Evolutionary conservation across 345 rosid species (phyloP), one percentile per base, ranked within the genome.

Genomic region (Cardamine occulta): DNA sequence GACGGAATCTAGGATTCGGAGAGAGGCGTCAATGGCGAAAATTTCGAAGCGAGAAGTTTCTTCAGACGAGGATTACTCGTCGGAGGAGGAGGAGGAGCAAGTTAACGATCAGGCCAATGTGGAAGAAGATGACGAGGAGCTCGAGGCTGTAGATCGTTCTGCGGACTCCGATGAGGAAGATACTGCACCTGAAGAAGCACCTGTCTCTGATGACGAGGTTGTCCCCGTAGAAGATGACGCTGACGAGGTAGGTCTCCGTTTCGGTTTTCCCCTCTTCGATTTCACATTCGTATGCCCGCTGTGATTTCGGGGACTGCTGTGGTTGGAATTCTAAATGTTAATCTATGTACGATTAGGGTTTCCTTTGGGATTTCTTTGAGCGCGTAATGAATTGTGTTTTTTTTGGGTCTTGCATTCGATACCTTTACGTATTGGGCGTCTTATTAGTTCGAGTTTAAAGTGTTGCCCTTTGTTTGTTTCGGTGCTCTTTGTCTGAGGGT

Each of bases 91-190:
- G 31, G 89, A 84, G 67, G 91, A 85, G 74, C 88, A 70, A 37
- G 63, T 82, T 56, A 83, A 91, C 85, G 87, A 88, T 39, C 91
- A 85, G 83, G 70, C 82, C 79, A 80, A 83, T 77, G 89, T 83
- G 7, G 96, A 88, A 58, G 97, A 86, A 47, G 98, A 91, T 17
- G 97, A 91, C 64, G 97, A 94, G 76, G 98, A 94, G 87, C 86
- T 94, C n/a, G 92, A 94, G 77, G 97, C 96, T 63, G 97, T 94
- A 23, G 96, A 89, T 79, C 96, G 97, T 70, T 77, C 95, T 21
- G 96, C 85, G 5, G 72, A 64, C 4, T 76, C 81, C 58, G 76
- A 74, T 17, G 88, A 87, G 6, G 93, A 85, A 26, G 78, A 72
- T 9, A 80, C 67, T 21, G 55, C 70, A 7, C 83, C 71, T 5